Base-by-base conservation (phyloP, 2,329 filamentous ascomycete species). In the Pseudocercospora fijiensis region DNA sequence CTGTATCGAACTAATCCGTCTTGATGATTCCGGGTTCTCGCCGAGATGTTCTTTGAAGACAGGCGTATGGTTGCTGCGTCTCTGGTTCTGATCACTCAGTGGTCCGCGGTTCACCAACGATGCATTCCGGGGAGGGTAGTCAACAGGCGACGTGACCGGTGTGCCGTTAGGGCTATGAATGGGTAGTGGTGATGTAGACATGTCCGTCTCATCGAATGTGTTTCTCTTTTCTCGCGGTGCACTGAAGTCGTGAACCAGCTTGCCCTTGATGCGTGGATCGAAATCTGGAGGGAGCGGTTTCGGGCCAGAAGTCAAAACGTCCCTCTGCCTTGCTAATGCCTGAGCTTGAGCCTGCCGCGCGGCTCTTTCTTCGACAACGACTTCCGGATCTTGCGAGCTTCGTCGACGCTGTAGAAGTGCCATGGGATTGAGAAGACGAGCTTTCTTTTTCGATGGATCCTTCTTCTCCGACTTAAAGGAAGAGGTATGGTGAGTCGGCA, bases 181-280 rank as follows among this genome's bases (percentile, higher is more conserved):
- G 18, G 26, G 30, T 11, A 27, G 24, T 53, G 28, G 45, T 45
- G 60, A 41, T 16, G 28, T 45, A 27, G 60, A 49, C 58, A 64
- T 59, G 49, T 67, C 64, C 27, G 57, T 61, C 57, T 69, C 68
- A 30, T 67, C 66, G 57, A 69, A 70, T 3, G 66, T 69, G 20
- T 68, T 69, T 18, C 69, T 66, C 57, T 75, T 60, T 82, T 80
- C 63, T 58, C 85, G 79, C 5, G 86, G 86, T 3, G 83, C 84
- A 56, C 85, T 87, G 73, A 88, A 89, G 70, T 89, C 86, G 75
- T 89, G 86, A 0, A 88, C 81, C 22, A 86, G 82, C 56, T 84
- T 86, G 18, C 86, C 86, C 58, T 84, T 82, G 63, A 88, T 88
- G 59, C 85, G 80, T 11, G 86, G 85, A 69, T 88, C 85, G 70